Evolutionary conservation across 352 stramenopile species (phyloP).

Genomic region (Globisporangium viniferum): DNA sequence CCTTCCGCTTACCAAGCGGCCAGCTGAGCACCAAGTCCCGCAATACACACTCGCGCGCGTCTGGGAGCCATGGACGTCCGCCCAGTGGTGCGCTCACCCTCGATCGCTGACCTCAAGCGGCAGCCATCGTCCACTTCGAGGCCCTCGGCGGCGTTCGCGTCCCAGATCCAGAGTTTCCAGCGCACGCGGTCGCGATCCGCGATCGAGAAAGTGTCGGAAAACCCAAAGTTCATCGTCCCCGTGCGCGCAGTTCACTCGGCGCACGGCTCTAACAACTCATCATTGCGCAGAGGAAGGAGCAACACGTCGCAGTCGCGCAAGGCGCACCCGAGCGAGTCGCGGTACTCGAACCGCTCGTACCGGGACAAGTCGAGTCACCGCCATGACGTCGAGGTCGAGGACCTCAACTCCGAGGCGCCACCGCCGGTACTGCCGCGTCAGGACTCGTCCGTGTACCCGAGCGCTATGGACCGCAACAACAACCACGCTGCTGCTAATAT

Average conservation of each 20-base stretch:
- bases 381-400: constrained; percentile 21
- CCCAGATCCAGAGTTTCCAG: constrained; percentile 10
- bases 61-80: not conserved
- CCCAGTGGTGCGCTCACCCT: not conserved
- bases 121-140: not conserved
- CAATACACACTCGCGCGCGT: not conserved
- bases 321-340: constrained; percentile 24
- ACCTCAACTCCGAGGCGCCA: constrained; percentile 6
- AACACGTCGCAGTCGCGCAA: constrained; percentile 24
- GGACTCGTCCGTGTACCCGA: constrained; percentile 14
- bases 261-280: constrained; percentile 10
- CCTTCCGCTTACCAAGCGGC: too few relatives aligned
- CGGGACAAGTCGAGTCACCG: constrained; percentile 22
- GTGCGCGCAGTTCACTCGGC: not conserved
- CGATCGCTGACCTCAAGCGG: constrained; percentile 1
- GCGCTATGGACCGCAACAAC: not conserved
- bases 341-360: constrained; percentile 37
- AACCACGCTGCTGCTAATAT: too few relatives aligned
- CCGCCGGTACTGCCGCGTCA: not conserved
- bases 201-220: not conserved
- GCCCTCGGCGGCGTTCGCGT: not conserved
- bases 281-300: constrained; percentile 8
- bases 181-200: not conserved
- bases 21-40: not conserved
- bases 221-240: constrained; percentile 7